These are phyloP conservation scores for Paralagenidium karlingii DNA, from an alignment of 352 stramenopile genomes.

Conservation along the genomic window DNA sequence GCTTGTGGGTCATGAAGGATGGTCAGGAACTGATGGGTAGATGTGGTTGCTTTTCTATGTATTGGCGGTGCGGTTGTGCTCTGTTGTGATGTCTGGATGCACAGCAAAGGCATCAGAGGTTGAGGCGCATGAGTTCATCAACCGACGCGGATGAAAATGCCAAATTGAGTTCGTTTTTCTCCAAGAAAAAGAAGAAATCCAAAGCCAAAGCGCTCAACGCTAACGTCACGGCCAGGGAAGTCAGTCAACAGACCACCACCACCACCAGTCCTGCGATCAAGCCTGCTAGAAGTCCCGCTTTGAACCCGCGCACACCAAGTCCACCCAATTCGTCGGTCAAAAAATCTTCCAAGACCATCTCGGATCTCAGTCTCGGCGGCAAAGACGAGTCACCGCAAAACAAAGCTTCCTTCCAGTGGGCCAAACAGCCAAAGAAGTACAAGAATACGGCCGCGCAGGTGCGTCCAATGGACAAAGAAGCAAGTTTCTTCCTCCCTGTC, in stretches of 20 bases:
- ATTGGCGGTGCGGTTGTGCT: too few relatives aligned
- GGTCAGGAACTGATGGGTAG: too few relatives aligned
- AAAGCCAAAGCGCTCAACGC: constrained; percentile 63
- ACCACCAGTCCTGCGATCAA: constrained; percentile 5
- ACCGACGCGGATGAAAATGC: constrained; percentile 33
- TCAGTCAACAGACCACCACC: constrained; percentile 1
- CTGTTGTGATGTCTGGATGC: too few relatives aligned
- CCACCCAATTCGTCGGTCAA: constrained; percentile 1
- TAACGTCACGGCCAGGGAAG: constrained; percentile 60
- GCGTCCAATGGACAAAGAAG: background rate
- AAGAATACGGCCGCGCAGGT: constrained; percentile 40
- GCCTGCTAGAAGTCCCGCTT: constrained; percentile 1
- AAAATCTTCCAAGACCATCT: constrained; percentile 29
- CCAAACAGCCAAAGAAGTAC: constrained; percentile 81
- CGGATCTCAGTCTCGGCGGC: constrained; percentile 38
- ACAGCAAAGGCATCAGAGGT: too few relatives aligned
- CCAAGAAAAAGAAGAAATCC: constrained; percentile 74
- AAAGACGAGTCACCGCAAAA: constrained; percentile 36
- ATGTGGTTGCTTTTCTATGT: too few relatives aligned
- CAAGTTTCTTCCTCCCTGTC: too few relatives aligned
- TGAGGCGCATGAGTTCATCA: too few relatives aligned
- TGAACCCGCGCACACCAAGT: constrained; percentile 1
- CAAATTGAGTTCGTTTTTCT: constrained; percentile 75
- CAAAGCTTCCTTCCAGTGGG: constrained; percentile 53
- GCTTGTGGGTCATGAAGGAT: too few relatives aligned